Base-by-base conservation (phyloP, 768 basidiomycete species). In the Ephemerocybe angulata region DNA sequence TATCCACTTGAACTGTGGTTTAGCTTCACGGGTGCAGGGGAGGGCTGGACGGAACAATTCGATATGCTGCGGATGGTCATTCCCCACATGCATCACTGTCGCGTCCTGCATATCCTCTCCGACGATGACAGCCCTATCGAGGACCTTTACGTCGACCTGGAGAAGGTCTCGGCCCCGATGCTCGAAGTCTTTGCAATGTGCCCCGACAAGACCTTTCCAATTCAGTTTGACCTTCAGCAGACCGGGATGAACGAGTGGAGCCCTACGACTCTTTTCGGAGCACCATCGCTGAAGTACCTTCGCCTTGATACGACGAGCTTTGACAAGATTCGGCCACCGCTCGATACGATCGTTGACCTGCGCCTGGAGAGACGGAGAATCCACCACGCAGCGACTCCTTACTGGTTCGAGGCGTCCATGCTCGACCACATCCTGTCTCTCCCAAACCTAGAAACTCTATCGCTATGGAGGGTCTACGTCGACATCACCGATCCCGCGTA, bases 1-100 rank as follows among this genome's bases (percentile, higher is more conserved):
- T 56, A 55, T 19, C 55, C 51, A 3, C 22, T 67, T 27, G 61
- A 60, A 19, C 37, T 65, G 10, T 58, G 54, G 58, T 27, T 67
- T 28, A 58, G 62, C 13, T 61, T 65, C 35, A 54, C 43, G 33
- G n/a, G 22, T 1, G 27, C 19, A 10, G 17, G 21, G 11, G 12
- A 38, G 1, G 25, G 50, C 35, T 43, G 27, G 5, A 10, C 48
- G 5, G 46, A 50, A 25, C 54, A 53, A 24, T 25, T 50, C 40
- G 31, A 13, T 3, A 29, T 63, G 37, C 27, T 65, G 15, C 30
- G 58, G 17, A 49, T 30, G 15, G 53, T 58, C 0, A 21, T 62
- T 17, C n/a, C n/a, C 0, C 53, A 59, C 7, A 41, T 60, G 13
- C 8, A 43, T 10, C 61, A 61, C n/a, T 67, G 63, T 60, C 54